phyloP scores from a whole-genome alignment of 345 rosid genomes.

The Heritiera littoralis region DNA sequence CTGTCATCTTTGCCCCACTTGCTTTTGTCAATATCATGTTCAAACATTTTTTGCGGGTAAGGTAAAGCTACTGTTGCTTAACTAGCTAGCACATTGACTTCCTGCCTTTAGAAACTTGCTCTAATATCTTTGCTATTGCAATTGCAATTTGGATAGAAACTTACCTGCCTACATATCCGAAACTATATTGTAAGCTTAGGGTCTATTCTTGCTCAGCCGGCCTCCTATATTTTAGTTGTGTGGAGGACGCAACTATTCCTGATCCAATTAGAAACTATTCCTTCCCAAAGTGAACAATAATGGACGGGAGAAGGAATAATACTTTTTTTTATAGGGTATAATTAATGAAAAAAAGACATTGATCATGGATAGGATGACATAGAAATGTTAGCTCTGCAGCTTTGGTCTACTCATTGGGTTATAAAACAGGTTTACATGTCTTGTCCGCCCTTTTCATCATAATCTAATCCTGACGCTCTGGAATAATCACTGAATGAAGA shows the following conservation, averaged over 20 bases:
- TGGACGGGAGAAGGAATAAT: background rate
- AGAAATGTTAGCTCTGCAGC: background rate
- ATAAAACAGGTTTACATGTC: background rate
- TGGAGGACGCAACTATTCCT: background rate
- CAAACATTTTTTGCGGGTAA: background rate
- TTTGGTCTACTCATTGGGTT: background rate
- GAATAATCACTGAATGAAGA: background rate
- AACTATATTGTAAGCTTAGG: background rate
- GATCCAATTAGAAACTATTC: constrained; percentile 1
- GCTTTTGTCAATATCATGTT: background rate
- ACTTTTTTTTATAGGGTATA: too few species aligned
- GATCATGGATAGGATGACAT: background rate
- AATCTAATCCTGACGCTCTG: too few species aligned
- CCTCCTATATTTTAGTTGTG: background rate
- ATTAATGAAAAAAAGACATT: too few species aligned
- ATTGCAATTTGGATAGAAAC: constrained; percentile 3
- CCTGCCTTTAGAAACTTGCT: background rate
- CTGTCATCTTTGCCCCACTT: background rate
- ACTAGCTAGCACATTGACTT: background rate
- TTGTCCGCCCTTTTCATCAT: background rate
- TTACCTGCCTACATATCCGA: background rate
- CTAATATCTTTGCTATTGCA: background rate
- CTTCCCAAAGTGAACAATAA: background rate
- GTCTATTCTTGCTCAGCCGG: constrained; percentile 4
- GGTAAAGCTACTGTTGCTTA: background rate